These are phyloP conservation scores for Pyricularia sp. DNA, from an alignment of 2,329 filamentous ascomycete genomes.

Conservation along the genomic window DNA sequence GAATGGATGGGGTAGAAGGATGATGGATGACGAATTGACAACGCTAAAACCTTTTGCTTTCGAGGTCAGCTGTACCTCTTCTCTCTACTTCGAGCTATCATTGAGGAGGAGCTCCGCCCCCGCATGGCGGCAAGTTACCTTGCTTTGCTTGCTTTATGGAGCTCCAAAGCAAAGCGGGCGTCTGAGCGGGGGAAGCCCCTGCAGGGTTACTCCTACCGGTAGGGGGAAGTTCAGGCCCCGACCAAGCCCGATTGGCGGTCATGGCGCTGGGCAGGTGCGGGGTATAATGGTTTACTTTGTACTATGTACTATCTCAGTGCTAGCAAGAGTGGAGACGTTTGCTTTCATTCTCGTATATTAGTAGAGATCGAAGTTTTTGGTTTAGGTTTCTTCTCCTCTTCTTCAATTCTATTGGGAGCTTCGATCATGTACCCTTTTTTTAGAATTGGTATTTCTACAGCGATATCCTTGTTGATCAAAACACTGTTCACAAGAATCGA, in stretches of 20 bases:
- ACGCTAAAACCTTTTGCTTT: background rate
- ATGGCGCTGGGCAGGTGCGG: background rate
- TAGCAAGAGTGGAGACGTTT: background rate
- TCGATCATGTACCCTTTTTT: background rate
- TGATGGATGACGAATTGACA: background rate
- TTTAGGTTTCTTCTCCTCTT: background rate
- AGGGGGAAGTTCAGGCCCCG: background rate
- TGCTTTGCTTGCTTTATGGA: background rate
- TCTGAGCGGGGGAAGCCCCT: background rate
- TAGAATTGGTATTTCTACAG: background rate
- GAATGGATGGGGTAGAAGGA: background rate
- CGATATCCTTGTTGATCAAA: background rate
- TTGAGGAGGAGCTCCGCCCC: background rate
- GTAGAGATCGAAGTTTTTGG: background rate
- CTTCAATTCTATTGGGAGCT: background rate
- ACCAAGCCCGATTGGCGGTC: background rate
- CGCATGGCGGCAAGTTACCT: background rate
- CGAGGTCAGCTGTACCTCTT: background rate
- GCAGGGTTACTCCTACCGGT: background rate
- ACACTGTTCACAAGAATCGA: background rate
- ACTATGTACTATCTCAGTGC: background rate
- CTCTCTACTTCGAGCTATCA: background rate
- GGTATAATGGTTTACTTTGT: background rate
- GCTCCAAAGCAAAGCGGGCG: background rate
- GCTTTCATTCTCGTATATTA: background rate